Evolutionary conservation across 352 stramenopile species (phyloP).

Genomic region (Globisporangium orthogonon): DNA sequence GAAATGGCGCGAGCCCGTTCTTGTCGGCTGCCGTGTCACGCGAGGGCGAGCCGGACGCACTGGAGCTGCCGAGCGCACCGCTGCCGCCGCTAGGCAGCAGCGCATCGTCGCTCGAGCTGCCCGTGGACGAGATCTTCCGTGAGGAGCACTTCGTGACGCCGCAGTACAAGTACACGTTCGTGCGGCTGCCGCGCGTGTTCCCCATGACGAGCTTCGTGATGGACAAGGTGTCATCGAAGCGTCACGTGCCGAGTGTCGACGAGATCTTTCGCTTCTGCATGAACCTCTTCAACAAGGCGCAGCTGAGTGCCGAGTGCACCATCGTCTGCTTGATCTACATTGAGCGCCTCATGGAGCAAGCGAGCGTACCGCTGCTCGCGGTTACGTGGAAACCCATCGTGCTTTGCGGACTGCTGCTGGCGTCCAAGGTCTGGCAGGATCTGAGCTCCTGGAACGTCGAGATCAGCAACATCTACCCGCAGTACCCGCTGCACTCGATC

Average conservation of each 20-base stretch:
- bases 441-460: conserved; percentile 97
- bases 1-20: conserved; percentile 7
- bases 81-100: conserved; percentile 23
- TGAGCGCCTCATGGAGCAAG: conserved; percentile 97
- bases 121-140: conserved; percentile 78
- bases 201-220: conserved; percentile 78
- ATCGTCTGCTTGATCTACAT: conserved; percentile 99
- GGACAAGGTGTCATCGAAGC: conserved; percentile 77
- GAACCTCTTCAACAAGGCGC: conserved; percentile 95
- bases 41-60: conserved; percentile 5
- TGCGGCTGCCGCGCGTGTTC: conserved; percentile 62
- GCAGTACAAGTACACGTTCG: conserved; percentile 86
- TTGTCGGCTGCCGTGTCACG: conserved; percentile 5
- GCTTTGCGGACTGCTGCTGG: conserved; percentile 94
- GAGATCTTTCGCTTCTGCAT: conserved; percentile 92
- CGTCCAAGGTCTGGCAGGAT: conserved; percentile 99
- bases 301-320: conserved; percentile 97
- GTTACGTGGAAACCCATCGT: conserved; percentile 97
- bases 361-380: conserved; percentile 92
- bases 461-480: conserved; percentile 97
- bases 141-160: conserved; percentile 88
- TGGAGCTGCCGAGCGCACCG: conserved; percentile 6
- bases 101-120: conserved; percentile 62
- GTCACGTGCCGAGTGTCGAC: conserved; percentile 83
- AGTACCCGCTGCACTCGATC: conserved; percentile 97